These are phyloP conservation scores for Macaranga tanarius DNA, from an alignment of 441 rosid genomes.

Conservation along the genomic window DNA sequence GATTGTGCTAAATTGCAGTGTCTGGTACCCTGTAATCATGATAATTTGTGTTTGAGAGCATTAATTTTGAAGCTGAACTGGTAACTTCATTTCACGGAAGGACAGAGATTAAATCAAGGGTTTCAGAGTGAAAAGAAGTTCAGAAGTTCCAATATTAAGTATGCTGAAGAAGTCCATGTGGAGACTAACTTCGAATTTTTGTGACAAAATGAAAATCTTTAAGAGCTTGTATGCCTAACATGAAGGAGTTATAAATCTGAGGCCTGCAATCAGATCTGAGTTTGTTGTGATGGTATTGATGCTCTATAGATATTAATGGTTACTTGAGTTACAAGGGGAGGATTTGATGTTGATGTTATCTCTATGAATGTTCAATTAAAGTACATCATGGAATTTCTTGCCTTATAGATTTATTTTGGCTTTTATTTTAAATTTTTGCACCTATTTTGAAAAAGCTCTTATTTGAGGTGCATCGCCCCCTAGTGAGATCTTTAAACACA, in stretches of 20 bases:
- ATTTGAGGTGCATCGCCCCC: conserved; percentile 18
- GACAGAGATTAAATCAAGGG: conserved; percentile 21
- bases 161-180: conserved; percentile 21
- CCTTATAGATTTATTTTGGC: conserved; percentile 5
- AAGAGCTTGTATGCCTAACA: conserved; percentile 17
- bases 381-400: conserved; percentile 12
- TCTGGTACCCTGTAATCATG: conserved; percentile 26
- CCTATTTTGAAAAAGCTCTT: conserved; percentile 18
- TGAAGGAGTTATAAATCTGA: conserved; percentile 20
- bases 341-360: conserved; percentile 25
- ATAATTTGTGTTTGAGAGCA: conserved; percentile 24
- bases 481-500: background rate
- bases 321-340: conserved; percentile 13
- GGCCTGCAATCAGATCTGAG: background rate
- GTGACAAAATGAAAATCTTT: conserved; percentile 21
- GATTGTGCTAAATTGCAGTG: conserved; percentile 23
- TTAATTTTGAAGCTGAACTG: conserved; percentile 29
- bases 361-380: conserved; percentile 5
- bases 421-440: conserved; percentile 12
- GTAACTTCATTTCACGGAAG: conserved; percentile 34
- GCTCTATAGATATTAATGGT: conserved; percentile 11
- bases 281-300: conserved; percentile 12
- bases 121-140: conserved; percentile 22
- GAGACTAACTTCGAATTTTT: conserved; percentile 19
- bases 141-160: conserved; percentile 21